These are phyloP conservation scores for Macroventuria anomochaeta DNA, from an alignment of 2,329 filamentous ascomycete species.

Conservation along the genomic window DNA sequence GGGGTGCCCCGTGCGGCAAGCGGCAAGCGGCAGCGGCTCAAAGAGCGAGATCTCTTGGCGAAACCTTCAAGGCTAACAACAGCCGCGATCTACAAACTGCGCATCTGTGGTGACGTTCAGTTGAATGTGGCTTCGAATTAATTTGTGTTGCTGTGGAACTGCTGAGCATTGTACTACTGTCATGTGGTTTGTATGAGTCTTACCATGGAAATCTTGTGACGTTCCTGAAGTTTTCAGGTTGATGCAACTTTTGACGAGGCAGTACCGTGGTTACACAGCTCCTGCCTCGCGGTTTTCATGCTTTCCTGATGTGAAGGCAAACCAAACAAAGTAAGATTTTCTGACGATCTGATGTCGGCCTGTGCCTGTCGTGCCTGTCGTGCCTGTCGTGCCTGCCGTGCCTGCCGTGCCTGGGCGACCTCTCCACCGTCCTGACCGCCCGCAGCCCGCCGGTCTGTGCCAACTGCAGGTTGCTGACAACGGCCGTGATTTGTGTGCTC, in stretches of 20 bases:
- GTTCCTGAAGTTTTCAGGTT: background rate
- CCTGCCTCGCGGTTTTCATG: background rate
- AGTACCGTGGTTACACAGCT: background rate
- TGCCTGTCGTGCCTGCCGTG: too few relatives aligned
- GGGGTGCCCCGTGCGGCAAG: constrained; percentile 18
- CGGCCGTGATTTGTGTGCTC: constrained; percentile 2
- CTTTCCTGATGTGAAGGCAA: background rate
- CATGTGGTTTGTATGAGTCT: background rate
- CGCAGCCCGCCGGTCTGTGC: background rate
- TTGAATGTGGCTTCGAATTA: background rate
- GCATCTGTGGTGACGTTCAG: background rate
- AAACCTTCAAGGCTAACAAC: background rate
- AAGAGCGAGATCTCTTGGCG: constrained; percentile 8
- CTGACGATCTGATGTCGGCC: background rate
- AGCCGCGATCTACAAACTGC: constrained; percentile 6
- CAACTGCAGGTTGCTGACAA: background rate
- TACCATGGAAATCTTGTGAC: background rate
- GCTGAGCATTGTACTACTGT: background rate
- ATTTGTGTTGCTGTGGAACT: background rate
- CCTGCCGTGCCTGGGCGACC: background rate
- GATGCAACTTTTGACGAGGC: background rate
- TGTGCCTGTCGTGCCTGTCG: too few relatives aligned
- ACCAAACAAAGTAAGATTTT: background rate
- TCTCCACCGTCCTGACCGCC: background rate
- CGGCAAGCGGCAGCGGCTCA: constrained; percentile 10